These are phyloP conservation scores for Tephrocybe sp. DNA, from an alignment of 768 basidiomycete genomes.

Conservation along the genomic window DNA sequence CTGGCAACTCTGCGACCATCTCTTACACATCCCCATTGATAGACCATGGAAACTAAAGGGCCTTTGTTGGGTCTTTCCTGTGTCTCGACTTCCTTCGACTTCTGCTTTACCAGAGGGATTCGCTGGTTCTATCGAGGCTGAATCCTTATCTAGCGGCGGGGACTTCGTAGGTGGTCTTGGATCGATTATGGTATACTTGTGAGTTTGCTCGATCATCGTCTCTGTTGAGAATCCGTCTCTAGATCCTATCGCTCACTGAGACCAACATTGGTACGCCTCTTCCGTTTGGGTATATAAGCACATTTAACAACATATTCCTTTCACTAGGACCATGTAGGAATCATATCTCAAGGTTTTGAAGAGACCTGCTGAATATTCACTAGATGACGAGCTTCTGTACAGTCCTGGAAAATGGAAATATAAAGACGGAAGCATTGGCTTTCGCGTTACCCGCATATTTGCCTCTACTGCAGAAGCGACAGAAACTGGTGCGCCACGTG, in stretches of 20 bases:
- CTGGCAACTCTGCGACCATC: too few relatives aligned
- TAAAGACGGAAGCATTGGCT: slow-evolving; percentile 19
- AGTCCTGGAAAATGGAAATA: slow-evolving; percentile 33
- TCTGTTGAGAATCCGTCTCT: neutral
- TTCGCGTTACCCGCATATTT: slow-evolving; percentile 32
- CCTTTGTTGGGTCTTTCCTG: too few relatives aligned
- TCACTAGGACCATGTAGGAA: slow-evolving; percentile 25
- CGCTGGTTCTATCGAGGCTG: slow-evolving; percentile 20
- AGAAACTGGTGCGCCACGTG: slow-evolving; percentile 22
- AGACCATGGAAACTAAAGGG: too few relatives aligned
- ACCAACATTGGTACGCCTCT: slow-evolving; percentile 26
- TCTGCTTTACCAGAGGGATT: slow-evolving; percentile 30
- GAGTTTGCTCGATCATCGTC: neutral
- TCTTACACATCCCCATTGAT: too few relatives aligned
- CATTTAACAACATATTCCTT: neutral
- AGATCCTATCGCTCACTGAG: slow-evolving; percentile 27
- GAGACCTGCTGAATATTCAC: too few relatives aligned
- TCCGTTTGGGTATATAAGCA: neutral
- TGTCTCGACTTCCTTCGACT: neutral
- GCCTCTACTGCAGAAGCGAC: slow-evolving; percentile 29
- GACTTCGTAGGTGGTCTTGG: slow-evolving; percentile 28
- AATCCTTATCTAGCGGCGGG: slow-evolving; percentile 22
- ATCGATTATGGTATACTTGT: slow-evolving; percentile 18
- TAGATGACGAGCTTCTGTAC: slow-evolving; percentile 33
- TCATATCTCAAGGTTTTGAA: neutral